Evolutionary conservation across 2,329 filamentous ascomycete genomes (phyloP).

Genomic region (Diplocarpon mali): DNA sequence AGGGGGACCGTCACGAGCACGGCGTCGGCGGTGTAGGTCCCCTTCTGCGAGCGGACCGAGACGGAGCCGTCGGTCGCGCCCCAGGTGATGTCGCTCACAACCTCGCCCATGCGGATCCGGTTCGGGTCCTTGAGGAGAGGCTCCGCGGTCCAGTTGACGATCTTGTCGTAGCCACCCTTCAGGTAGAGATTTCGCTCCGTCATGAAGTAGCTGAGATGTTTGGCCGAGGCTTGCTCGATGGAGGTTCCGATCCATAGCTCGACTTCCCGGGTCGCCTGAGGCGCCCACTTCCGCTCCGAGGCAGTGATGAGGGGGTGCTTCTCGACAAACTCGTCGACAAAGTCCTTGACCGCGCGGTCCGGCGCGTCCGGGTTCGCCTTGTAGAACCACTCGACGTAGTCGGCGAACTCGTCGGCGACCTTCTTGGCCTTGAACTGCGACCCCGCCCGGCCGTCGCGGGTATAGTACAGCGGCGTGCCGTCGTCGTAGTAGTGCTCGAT

Average conservation of each 20-base stretch:
- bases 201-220: conserved; percentile 33
- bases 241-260: conserved; percentile 34
- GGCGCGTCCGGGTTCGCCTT: conserved; percentile 31
- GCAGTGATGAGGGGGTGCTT: conserved; percentile 32
- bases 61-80: conserved; percentile 25
- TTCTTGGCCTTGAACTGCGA: conserved; percentile 37
- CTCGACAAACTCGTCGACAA: conserved; percentile 31
- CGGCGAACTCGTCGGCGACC: conserved; percentile 34
- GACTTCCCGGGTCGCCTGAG: conserved; percentile 33
- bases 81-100: conserved; percentile 31
- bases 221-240: conserved; percentile 32
- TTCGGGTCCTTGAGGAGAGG: conserved; percentile 28
- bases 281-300: conserved; percentile 33
- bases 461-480: conserved; percentile 32
- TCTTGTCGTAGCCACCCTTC: conserved; percentile 35
- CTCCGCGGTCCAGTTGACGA: conserved; percentile 32
- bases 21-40: conserved; percentile 28
- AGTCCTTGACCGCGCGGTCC: conserved; percentile 31
- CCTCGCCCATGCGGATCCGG: conserved; percentile 28
- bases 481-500: conserved; percentile 36
- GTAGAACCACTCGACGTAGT: conserved; percentile 33
- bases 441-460: conserved; percentile 32
- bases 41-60: conserved; percentile 21
- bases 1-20: conserved; percentile 31
- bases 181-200: conserved; percentile 35